Evolutionary conservation across 2,329 filamentous ascomycete species (phyloP), one percentile per base, ranked within the genome.

Genomic region (Phaeomoniella chlamydospora): DNA sequence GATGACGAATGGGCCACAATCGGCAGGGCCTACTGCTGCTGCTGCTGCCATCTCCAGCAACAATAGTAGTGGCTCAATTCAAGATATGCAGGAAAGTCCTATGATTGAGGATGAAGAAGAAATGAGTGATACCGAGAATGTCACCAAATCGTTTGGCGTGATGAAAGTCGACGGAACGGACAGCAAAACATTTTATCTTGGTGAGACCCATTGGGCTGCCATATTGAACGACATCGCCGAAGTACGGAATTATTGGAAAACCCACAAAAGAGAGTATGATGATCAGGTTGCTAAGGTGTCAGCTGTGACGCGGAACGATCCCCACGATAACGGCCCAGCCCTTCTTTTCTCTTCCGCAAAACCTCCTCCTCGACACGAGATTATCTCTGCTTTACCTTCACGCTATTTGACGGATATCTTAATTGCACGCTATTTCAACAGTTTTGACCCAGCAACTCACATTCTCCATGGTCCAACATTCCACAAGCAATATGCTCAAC

Each of bases 381-480:
- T 96, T 9, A 72, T 92, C 42, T 72, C 78, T 17, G 76, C 80
- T 34, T 70, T 96, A 30, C 90, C 90, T 2, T 68, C 79, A 0
- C 88, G 86, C 51, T 76, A 81, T 26, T 80, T 77, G 15, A 80
- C 90, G n/a, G 75, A 94, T 49, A 77, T 84, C 15, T 67, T 96
- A 13, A 80, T 94, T 41, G 78, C 79, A 42, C 76, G 88, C 41
- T 98, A 92, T 53, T 94, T 96, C 64, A 88, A 88, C 53, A 88
- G 81, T 17, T 75, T 74, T 45, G 74, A 78, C 45, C 74, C 73
- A 11, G 68, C 70, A 17, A 69, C 73, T 53, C 77, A 74, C 51
- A 76, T 90, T 44, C 72, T 90, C 35, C 84, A 92, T 49, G 77
- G 77, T 0, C 87, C 86, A 9, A 87, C 84, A 0, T 94, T 94